Percentiles rank a stretch among this genome's conserved stretches.
These are phyloP conservation scores for Aspergillus pseudoglaucus DNA, from an alignment of 2,329 filamentous ascomycete species.

Conservation along the genomic window DNA sequence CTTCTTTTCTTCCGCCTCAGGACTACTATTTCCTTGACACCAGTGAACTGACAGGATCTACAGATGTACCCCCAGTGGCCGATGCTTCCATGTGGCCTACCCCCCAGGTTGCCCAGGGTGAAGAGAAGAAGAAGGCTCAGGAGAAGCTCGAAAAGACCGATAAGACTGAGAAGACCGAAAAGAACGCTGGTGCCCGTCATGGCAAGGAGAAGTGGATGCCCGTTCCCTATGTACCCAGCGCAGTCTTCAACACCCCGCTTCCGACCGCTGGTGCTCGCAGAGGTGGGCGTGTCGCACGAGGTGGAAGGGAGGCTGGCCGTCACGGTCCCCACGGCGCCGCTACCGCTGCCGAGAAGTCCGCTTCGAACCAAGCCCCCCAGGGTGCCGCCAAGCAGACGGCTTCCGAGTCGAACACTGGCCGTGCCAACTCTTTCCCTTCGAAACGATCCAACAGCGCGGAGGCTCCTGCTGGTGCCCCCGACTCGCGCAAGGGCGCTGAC, in stretches of 20 bases:
- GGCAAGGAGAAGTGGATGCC: conserved; percentile 80
- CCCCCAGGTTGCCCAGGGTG: conserved; percentile 69
- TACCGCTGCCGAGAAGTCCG: conserved; percentile 26
- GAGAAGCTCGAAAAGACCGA: conserved; percentile 55
- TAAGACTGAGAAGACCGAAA: conserved; percentile 56
- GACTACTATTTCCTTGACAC: conserved; percentile 5
- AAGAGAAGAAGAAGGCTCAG: conserved; percentile 66
- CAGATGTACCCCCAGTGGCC: conserved; percentile 57
- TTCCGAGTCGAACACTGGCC: conserved; percentile 27
- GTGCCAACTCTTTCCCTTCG: conserved; percentile 35
- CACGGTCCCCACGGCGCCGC: conserved; percentile 33
- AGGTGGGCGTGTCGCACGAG: conserved; percentile 51
- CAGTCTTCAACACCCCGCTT: conserved; percentile 79
- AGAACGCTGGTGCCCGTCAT: conserved; percentile 45
- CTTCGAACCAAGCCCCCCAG: conserved; percentile 21
- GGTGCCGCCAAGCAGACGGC: conserved; percentile 24
- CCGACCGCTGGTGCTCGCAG: conserved; percentile 42
- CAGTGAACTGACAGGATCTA: conserved; percentile 8
- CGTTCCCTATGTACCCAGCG: conserved; percentile 74
- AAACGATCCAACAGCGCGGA: conserved; percentile 32
- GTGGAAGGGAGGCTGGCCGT: conserved; percentile 47
- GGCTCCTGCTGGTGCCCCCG: conserved; percentile 14
- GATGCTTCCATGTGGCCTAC: conserved; percentile 86
- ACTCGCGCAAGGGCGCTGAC: conserved; percentile 30
- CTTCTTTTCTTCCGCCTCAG: too few species aligned